A percentile compares a stretch with the other conserved stretches of the same genome.
Evolutionary conservation across 2,329 filamentous ascomycete species (phyloP).

Genomic region (Clonostachys chloroleuca): DNA sequence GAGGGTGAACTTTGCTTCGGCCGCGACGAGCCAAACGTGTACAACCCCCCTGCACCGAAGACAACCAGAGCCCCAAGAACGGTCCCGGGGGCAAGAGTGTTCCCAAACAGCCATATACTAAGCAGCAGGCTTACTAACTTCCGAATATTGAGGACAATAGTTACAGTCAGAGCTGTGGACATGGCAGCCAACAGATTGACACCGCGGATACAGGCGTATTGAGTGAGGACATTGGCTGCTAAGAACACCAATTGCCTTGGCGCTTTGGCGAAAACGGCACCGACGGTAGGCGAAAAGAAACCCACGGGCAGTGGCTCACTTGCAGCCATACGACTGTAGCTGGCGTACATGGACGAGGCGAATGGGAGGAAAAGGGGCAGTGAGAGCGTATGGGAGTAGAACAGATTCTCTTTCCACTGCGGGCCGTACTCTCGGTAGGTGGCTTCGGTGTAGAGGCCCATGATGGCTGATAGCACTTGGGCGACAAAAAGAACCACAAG

Average conservation of each 20-base stretch:
- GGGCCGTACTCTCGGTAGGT: constrained; percentile 83
- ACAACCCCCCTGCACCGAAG: constrained; percentile 86
- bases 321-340: constrained; percentile 58
- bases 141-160: constrained; percentile 91
- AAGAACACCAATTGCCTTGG: constrained; percentile 72
- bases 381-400: constrained; percentile 80
- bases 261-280: constrained; percentile 16
- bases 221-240: constrained; percentile 76
- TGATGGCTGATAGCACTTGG: constrained; percentile 85
- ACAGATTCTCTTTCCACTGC: constrained; percentile 93
- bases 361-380: constrained; percentile 75
- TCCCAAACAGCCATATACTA: constrained; percentile 93
- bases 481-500: constrained; percentile 81
- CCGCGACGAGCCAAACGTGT: constrained; percentile 52
- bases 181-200: constrained; percentile 91
- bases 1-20: too few relatives aligned
- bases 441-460: constrained; percentile 92
- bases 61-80: constrained; percentile 79
- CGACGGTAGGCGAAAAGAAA: not conserved
- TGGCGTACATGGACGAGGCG: constrained; percentile 56
- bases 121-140: constrained; percentile 88
- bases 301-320: constrained; percentile 45
- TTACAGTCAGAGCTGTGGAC: constrained; percentile 89
- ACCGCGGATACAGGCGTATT: constrained; percentile 91
- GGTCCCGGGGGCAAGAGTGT: constrained; percentile 71